phyloP scores from a whole-genome alignment of 495 filamentous ascomycete genomes.

The Aspergillus steynii region DNA sequence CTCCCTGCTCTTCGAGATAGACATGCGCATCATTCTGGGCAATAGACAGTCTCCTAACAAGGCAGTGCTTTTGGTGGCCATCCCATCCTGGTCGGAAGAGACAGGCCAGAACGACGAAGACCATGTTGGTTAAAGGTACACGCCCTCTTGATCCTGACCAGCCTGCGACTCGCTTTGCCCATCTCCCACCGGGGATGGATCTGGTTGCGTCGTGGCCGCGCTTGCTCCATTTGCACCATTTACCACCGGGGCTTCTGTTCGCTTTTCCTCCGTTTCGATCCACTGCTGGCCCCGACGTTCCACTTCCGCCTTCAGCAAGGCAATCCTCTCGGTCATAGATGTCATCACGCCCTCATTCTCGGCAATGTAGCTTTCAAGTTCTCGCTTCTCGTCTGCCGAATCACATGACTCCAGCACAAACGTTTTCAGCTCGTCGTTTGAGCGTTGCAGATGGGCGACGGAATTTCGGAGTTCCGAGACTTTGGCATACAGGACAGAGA shows the following conservation, averaged over 20 bases:
- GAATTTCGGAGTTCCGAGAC: constrained; percentile 79
- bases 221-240: constrained; percentile 1
- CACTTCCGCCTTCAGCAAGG: constrained; percentile 68
- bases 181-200: not conserved
- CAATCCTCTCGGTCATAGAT: constrained; percentile 72
- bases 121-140: constrained; percentile 56
- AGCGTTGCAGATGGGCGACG: constrained; percentile 76
- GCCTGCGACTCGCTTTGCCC: constrained; percentile 9
- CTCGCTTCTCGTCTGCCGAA: constrained; percentile 64
- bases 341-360: constrained; percentile 77
- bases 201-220: not conserved
- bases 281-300: constrained; percentile 72
- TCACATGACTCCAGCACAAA: constrained; percentile 54
- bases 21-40: too few relatives aligned
- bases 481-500: constrained; percentile 74
- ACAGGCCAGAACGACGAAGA: not conserved
- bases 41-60: not conserved
- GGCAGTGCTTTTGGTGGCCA: too few relatives aligned
- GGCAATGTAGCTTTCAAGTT: constrained; percentile 38
- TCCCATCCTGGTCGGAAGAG: not conserved
- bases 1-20: too few relatives aligned
- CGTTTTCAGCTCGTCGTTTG: constrained; percentile 68
- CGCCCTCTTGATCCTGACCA: constrained; percentile 58
- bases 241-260: constrained; percentile 14
- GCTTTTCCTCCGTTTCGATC: constrained; percentile 52